Base-by-base conservation (phyloP, 2,329 filamentous ascomycete genomes). In the Cryphonectria nitschkei region DNA sequence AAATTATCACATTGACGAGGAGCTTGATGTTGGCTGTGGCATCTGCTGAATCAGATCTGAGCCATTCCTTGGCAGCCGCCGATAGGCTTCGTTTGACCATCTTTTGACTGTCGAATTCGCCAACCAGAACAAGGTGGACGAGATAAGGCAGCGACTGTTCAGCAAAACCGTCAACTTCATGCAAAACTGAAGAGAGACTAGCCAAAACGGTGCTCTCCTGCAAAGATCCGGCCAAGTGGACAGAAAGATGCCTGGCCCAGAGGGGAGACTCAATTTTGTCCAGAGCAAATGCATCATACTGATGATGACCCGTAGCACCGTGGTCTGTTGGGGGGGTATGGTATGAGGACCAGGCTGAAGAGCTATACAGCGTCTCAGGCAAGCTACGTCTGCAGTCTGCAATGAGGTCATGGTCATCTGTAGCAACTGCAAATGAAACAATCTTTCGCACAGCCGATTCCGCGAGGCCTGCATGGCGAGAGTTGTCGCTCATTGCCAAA, bases 141-240 rank as follows among this genome's bases (percentile, higher is more conserved):
- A 98, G 87, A 74, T 93, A 97, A 0, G 95, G 94, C 65, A 98
- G 91, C 0, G 93, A 84, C 58, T 90, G 87, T 72, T 90, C 87
- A 0, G 94, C 92, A 77, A 98, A 90, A 0, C 88, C 87, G 56
- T 88, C 85, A 37, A 95, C 88, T 16, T 86, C 85, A 16, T 83
- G 80, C 5, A 98, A 82, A 54, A 96, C 86, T 6, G 88, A 87
- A 1, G 87, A 84, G 34, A 98, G 81, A 2, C 91, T 87, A 14
- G 87, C 87, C 56, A 98, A 84, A 2, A 97, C 84, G 19, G 91
- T 87, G 71, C 93, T 91, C 26, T 88, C 82, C 0, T 85, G 79
- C 13, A 89, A 85, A 66, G 86, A 87, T 58, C 84, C 85, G 50
- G 87, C 88, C 72, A 97, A 82, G 52, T 88, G 83, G 1, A 89